Evolutionary conservation across 768 basidiomycete species (phyloP).

Genomic region (Trametes sanguinea): DNA sequence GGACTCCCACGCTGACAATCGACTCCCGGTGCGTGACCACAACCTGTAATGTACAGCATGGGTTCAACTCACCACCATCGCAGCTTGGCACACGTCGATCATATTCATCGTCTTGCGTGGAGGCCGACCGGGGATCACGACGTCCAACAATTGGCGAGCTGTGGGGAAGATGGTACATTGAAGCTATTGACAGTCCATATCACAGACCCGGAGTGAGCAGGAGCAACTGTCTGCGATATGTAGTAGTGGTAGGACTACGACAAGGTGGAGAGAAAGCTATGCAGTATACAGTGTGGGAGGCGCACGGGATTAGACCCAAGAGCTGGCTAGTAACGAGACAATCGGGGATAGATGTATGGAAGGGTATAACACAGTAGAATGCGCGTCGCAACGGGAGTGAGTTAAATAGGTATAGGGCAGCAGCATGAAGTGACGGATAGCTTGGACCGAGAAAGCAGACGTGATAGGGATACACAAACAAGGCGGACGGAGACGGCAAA

Average conservation of each 20-base stretch:
- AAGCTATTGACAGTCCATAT: constrained; percentile 68
- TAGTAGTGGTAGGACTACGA: constrained; percentile 20
- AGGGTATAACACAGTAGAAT: constrained; percentile 70
- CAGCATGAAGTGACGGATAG: constrained; percentile 34
- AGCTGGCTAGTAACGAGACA: constrained; percentile 64
- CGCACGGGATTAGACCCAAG: constrained; percentile 46
- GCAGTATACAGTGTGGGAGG: constrained; percentile 70
- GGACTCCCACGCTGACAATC: constrained; percentile 50
- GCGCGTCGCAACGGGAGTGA: constrained; percentile 42
- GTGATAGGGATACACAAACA: constrained; percentile 81
- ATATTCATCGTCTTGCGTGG: constrained; percentile 84
- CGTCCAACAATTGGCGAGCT: constrained; percentile 66
- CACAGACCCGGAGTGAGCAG: constrained; percentile 47
- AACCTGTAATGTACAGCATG: not conserved
- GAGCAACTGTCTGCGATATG: constrained; percentile 43
- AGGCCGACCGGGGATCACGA: constrained; percentile 45
- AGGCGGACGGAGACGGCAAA: constrained; percentile 37
- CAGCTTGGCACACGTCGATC: constrained; percentile 74
- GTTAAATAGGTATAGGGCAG: constrained; percentile 46
- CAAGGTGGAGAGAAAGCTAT: constrained; percentile 37
- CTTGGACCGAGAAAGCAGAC: constrained; percentile 37
- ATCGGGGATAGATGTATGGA: constrained; percentile 47
- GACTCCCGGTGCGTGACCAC: constrained; percentile 48
- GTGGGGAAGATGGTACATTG: constrained; percentile 92
- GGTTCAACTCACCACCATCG: constrained; percentile 11